phyloP scores from a whole-genome alignment of 352 stramenopile genomes.

The Phytophthora tubulina region DNA sequence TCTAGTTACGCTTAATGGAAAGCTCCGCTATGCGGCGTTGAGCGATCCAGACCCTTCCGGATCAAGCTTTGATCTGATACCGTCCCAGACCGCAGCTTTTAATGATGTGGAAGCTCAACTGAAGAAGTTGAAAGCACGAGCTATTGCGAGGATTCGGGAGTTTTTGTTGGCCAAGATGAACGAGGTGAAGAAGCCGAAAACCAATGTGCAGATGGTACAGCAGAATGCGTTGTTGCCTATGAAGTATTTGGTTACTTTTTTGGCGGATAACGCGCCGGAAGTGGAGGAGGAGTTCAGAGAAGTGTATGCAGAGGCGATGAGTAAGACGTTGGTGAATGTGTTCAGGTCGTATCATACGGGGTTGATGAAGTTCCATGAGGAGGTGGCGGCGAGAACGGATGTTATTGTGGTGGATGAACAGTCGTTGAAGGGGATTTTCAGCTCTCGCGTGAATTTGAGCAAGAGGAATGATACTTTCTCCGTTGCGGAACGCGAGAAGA shows the following conservation, averaged over 20 bases:
- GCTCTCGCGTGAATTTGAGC: conserved; percentile 92
- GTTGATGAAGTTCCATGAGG: conserved; percentile 95
- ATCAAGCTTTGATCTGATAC: conserved; percentile 90
- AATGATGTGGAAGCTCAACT: conserved; percentile 94
- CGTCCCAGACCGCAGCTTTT: conserved; percentile 90
- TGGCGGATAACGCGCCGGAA: conserved; percentile 92
- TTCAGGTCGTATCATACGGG: conserved; percentile 98
- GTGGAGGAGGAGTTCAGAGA: conserved; percentile 96
- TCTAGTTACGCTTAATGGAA: conserved; percentile 94
- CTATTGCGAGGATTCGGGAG: conserved; percentile 84
- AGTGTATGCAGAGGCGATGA: conserved; percentile 98
- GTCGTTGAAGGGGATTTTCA: conserved; percentile 90
- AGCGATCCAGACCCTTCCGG: conserved; percentile 63
- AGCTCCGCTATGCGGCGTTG: conserved; percentile 91
- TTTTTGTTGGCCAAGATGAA: conserved; percentile 96
- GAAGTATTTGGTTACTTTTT: conserved; percentile 96
- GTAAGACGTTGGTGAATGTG: conserved; percentile 94
- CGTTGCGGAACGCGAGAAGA: conserved; percentile 91
- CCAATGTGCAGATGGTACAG: conserved; percentile 99
- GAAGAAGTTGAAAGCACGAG: conserved; percentile 87
- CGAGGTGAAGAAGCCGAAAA: conserved; percentile 96
- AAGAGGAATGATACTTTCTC: conserved; percentile 97
- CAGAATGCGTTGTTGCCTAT: conserved; percentile 97
- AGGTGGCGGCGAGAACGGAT: conserved; percentile 93
- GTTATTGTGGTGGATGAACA: conserved; percentile 96